These are phyloP conservation scores for Leishmania tarentolae DNA, from an alignment of 208 protist genomes.

Conservation along the genomic window DNA sequence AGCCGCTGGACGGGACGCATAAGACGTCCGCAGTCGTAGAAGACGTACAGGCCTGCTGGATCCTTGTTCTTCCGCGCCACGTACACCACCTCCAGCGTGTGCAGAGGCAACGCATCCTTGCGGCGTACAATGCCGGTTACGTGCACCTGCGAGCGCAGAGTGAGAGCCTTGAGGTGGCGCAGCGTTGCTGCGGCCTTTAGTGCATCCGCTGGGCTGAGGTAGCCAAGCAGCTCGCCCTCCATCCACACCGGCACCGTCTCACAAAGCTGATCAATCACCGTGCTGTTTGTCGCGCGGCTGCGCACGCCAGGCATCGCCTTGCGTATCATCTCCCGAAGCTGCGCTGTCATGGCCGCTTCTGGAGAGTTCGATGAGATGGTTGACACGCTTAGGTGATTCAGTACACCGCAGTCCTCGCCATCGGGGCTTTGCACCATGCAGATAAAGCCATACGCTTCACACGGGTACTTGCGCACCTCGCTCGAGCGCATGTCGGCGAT, in stretches of 20 bases:
- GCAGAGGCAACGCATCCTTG: constrained; percentile 45
- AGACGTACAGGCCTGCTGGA: constrained; percentile 88
- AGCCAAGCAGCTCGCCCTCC: constrained; percentile 91
- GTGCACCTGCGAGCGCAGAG: constrained; percentile 48
- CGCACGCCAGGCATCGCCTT: constrained; percentile 56
- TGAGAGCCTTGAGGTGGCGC: constrained; percentile 56
- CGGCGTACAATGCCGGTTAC: constrained; percentile 66
- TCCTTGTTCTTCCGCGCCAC: constrained; percentile 70
- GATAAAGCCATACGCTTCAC: constrained; percentile 99
- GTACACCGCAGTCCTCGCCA: constrained; percentile 99
- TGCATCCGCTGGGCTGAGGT: constrained; percentile 66
- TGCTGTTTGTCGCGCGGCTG: constrained; percentile 27
- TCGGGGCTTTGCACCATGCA: constrained; percentile 99
- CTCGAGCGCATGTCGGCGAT: constrained; percentile 98
- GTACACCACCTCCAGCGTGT: constrained; percentile 85
- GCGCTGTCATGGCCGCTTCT: constrained; percentile 23
- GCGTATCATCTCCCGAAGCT: constrained; percentile 46
- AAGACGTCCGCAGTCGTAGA: constrained; percentile 92
- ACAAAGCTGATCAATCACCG: constrained; percentile 53
- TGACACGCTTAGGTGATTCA: constrained; percentile 98
- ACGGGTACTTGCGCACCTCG: constrained; percentile 98
- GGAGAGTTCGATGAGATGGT: constrained; percentile 71
- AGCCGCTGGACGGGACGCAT: constrained; percentile 96
- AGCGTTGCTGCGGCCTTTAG: constrained; percentile 41
- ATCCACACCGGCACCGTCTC: constrained; percentile 90